Percentiles rank a stretch among this genome's conserved stretches.
phyloP scores from a whole-genome alignment of 2,329 filamentous ascomycete genomes.

The Ophiostoma quercus region DNA sequence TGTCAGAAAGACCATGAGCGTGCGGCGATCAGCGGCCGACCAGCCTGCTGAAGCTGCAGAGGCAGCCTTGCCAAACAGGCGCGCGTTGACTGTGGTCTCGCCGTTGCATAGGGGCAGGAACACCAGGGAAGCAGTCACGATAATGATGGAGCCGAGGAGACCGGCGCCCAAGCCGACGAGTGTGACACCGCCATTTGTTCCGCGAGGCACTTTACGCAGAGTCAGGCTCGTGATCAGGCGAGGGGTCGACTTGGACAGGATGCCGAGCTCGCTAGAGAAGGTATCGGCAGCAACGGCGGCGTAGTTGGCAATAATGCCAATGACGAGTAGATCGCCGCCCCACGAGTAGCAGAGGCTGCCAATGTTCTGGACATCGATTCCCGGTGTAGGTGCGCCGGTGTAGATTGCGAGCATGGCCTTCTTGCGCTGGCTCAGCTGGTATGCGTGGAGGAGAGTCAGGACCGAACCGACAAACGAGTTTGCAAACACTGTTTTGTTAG shows the following conservation, averaged over 20 bases:
- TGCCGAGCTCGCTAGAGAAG: constrained; percentile 91
- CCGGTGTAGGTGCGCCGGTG: constrained; percentile 23
- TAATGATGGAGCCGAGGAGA: constrained; percentile 65
- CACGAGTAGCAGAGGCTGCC: constrained; percentile 53
- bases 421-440: constrained; percentile 50
- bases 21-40: constrained; percentile 42
- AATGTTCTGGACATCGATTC: constrained; percentile 27
- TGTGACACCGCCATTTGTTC: constrained; percentile 92
- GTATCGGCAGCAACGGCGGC: constrained; percentile 89
- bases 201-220: constrained; percentile 73
- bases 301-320: constrained; percentile 75
- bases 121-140: constrained; percentile 58
- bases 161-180: constrained; percentile 67
- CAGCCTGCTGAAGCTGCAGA: constrained; percentile 35
- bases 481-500: constrained; percentile 58
- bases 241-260: constrained; percentile 69
- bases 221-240: constrained; percentile 78
- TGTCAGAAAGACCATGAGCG: constrained; percentile 55
- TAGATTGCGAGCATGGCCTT: constrained; percentile 37
- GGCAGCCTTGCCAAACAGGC: constrained; percentile 38
- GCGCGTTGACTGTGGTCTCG: constrained; percentile 23
- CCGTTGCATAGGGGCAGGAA: constrained; percentile 63
- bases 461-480: constrained; percentile 78
- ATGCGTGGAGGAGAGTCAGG: constrained; percentile 53
- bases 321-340: constrained; percentile 57